phyloP scores from a whole-genome alignment of 441 rosid genomes.

The Breynia disticha region DNA sequence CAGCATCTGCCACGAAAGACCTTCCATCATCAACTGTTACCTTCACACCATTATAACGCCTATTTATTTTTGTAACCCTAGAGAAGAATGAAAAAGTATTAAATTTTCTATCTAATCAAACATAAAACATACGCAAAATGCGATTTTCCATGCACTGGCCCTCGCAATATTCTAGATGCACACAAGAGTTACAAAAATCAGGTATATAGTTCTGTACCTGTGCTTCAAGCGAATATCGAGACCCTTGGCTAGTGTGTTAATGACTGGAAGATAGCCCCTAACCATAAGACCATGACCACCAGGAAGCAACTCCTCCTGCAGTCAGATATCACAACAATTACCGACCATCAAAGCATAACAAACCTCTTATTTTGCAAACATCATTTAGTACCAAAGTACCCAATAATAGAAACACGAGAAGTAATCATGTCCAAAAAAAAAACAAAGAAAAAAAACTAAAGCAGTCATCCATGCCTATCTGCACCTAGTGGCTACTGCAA shows the following conservation, averaged over 20 bases:
- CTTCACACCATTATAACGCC: conserved; percentile 67
- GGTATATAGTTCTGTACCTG: conserved; percentile 34
- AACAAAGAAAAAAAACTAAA: too few relatives aligned
- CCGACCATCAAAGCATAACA: too few relatives aligned
- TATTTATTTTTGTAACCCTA: conserved; percentile 61
- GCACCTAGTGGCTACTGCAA: too few relatives aligned
- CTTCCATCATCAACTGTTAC: conserved; percentile 68
- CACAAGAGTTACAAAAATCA: not conserved
- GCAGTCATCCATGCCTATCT: too few relatives aligned
- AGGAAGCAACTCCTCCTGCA: conserved; percentile 80
- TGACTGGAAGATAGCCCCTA: conserved; percentile 84
- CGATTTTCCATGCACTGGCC: not conserved
- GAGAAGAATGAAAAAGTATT: not conserved
- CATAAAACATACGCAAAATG: not conserved
- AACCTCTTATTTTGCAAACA: too few relatives aligned
- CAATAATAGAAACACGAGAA: too few relatives aligned
- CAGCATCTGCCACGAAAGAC: conserved; percentile 78
- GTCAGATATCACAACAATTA: not conserved
- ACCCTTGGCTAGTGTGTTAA: conserved; percentile 91
- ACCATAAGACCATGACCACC: conserved; percentile 99
- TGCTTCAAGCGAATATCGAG: conserved; percentile 72
- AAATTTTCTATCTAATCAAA: not conserved
- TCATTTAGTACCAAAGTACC: too few relatives aligned
- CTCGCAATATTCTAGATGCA: too few relatives aligned
- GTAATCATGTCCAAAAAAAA: too few relatives aligned